These are phyloP conservation scores for Pyrus betulifolia DNA, from an alignment of 306 rosid species.

Conservation along the genomic window DNA sequence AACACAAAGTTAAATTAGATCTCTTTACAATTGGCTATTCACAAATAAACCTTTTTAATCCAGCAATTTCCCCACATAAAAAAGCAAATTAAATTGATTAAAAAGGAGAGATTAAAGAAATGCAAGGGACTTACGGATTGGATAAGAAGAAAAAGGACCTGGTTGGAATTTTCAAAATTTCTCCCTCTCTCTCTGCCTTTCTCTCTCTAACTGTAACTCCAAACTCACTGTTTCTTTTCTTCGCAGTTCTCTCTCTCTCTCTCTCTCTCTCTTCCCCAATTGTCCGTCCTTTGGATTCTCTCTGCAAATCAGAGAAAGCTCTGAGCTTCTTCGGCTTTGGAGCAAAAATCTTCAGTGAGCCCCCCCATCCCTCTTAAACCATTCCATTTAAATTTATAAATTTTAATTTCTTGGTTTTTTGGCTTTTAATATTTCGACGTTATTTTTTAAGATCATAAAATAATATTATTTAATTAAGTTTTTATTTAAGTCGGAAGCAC, in stretches of 20 bases:
- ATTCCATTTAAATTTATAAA: conserved; percentile 4
- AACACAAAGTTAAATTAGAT: conserved; percentile 20
- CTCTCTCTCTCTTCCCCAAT: conserved; percentile 4
- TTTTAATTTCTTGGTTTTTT: not conserved
- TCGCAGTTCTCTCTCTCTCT: not conserved
- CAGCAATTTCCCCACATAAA: not conserved
- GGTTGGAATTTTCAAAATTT: conserved; percentile 39
- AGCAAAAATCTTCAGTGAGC: conserved; percentile 33
- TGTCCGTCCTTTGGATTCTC: conserved; percentile 47
- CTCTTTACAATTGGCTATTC: conserved; percentile 12
- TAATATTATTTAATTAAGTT: not conserved
- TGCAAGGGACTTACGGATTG: conserved; percentile 50
- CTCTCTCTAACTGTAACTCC: conserved; percentile 13
- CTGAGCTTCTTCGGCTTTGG: conserved; percentile 32
- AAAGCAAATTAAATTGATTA: not conserved
- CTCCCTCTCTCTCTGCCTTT: conserved; percentile 19
- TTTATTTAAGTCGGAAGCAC: too few species aligned
- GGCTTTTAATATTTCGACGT: not conserved
- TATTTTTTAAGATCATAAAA: not conserved
- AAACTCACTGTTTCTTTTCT: conserved; percentile 21
- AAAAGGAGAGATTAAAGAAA: conserved; percentile 19
- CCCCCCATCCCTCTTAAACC: conserved; percentile 14
- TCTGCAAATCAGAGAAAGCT: conserved; percentile 58
- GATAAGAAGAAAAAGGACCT: conserved; percentile 47
- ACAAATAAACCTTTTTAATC: not conserved